Conservation (phyloP, 108 stramenopile genomes). For the Cyclostephanos invisitatus region DNA sequence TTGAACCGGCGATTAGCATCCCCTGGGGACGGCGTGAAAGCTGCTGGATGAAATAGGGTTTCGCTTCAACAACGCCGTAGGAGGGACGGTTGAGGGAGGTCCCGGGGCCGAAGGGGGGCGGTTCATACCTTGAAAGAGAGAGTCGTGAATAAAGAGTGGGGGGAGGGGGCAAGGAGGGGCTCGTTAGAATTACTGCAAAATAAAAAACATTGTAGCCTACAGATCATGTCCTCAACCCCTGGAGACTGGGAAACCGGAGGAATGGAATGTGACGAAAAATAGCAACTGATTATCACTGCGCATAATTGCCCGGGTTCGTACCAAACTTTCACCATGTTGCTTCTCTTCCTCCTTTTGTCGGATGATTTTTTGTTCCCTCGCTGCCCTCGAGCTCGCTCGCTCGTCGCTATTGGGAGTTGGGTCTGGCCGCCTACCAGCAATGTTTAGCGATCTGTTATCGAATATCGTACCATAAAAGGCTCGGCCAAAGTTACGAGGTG, state of each 20-base stretch:
- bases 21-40: constrained; percentile 59
- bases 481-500: too few relatives aligned
- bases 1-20: constrained; percentile 52
- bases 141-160: not conserved
- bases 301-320: not conserved
- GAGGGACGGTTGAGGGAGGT: constrained; percentile 75
- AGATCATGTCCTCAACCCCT: not conserved
- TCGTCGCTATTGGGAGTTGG: too few relatives aligned
- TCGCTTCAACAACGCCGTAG: constrained; percentile 50
- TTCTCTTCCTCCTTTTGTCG: constrained; percentile 12
- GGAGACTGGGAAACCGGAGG: not conserved
- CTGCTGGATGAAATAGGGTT: constrained; percentile 49
- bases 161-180: not conserved
- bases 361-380: not conserved
- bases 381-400: too few relatives aligned
- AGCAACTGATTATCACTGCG: not conserved
- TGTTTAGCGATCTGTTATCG: too few relatives aligned
- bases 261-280: not conserved
- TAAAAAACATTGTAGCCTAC: not conserved
- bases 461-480: too few relatives aligned
- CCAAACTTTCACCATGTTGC: constrained; percentile 64
- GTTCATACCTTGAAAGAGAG: constrained; percentile 62
- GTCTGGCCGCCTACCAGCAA: too few relatives aligned
- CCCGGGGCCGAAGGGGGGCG: constrained; percentile 78
- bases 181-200: not conserved